These are phyloP conservation scores for Aspergillus ellipticus DNA, from an alignment of 495 filamentous ascomycete genomes.

Conservation along the genomic window DNA sequence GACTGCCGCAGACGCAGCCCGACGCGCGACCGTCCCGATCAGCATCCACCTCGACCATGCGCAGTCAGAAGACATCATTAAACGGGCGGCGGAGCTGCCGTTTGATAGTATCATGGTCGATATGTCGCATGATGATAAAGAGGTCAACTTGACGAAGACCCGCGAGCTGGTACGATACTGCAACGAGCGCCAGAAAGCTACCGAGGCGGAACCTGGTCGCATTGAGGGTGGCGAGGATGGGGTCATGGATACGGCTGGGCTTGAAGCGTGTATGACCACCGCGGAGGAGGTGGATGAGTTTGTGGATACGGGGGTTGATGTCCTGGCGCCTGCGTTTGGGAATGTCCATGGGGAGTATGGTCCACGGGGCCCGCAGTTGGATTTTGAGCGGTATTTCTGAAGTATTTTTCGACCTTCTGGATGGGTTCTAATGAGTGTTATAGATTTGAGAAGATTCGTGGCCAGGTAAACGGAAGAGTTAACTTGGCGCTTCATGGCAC, in stretches of 20 bases:
- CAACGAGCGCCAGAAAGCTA: slow-evolving; percentile 62
- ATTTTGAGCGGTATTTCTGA: slow-evolving; percentile 49
- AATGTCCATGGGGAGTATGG: slow-evolving; percentile 77
- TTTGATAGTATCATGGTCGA: slow-evolving; percentile 76
- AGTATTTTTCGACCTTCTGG: background rate
- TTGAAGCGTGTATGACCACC: slow-evolving; percentile 65
- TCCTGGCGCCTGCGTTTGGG: slow-evolving; percentile 71
- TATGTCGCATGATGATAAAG: slow-evolving; percentile 72
- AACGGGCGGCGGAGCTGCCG: slow-evolving; percentile 52
- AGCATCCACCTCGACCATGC: slow-evolving; percentile 68
- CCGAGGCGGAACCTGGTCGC: slow-evolving; percentile 70
- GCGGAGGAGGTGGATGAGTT: slow-evolving; percentile 67
- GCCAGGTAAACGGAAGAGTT: slow-evolving; percentile 41
- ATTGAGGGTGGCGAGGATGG: slow-evolving; percentile 80
- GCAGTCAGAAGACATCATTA: slow-evolving; percentile 58
- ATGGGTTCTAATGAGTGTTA: background rate
- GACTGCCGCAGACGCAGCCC: slow-evolving; percentile 52
- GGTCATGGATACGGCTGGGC: slow-evolving; percentile 62
- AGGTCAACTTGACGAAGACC: slow-evolving; percentile 64
- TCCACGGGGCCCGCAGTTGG: slow-evolving; percentile 58
- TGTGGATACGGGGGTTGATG: slow-evolving; percentile 67
- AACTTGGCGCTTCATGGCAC: slow-evolving; percentile 60
- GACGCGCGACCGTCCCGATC: slow-evolving; percentile 58
- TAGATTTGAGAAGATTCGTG: slow-evolving; percentile 14
- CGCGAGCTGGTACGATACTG: slow-evolving; percentile 62